Base-by-base conservation (phyloP, 164 flowering plant genomes). In the Berberis vulgaris region DNA sequence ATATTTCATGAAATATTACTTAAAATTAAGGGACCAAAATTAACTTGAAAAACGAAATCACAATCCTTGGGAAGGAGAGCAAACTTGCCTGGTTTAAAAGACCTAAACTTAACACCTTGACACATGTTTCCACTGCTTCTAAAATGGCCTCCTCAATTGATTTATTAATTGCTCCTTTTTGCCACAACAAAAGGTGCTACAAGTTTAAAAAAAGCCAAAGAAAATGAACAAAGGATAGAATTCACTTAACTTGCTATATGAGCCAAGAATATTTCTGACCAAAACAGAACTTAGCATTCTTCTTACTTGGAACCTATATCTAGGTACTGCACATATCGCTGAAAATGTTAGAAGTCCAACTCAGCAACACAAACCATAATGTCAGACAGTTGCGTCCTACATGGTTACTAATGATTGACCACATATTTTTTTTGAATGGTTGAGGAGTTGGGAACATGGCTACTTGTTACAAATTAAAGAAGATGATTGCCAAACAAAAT, bases 301-400 rank as follows among this genome's bases (percentile, higher is more conserved):
- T 47, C 74, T 74, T 76, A 86, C 95, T 61, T 86, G 95, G 38
- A 78, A 64, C 53, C 63, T 79, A 69, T 71, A 90, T 62, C 80
- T 83, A 10, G 95, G 89, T 9, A 86, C 54, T 0, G 77, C 83
- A 92, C 92, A 83, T 9, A 88, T 74, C 59, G 87, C 92, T 54
- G 1, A 83, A 75, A 2, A 73, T 73, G 3, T 82, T 87, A 45
- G 66, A 74, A 12, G 77, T 64, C 85, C 86, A 78, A 11, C 83
- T 84, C 5, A 79, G 3, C 9, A 79, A 43, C 73, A 76, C 68
- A 41, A 78, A 80, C 66, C 71, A 73, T 3, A 59, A 59, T 0
- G 89, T 82, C 2, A 88, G 42, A 26, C 26, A 26, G 0, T 26
- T 26, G 26, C 26, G 26, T 26, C 26, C 26, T 26, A 26, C 26